Evolutionary conservation across 1,139 yeast species (phyloP).

Genomic region (Nematodospora anomalae): DNA sequence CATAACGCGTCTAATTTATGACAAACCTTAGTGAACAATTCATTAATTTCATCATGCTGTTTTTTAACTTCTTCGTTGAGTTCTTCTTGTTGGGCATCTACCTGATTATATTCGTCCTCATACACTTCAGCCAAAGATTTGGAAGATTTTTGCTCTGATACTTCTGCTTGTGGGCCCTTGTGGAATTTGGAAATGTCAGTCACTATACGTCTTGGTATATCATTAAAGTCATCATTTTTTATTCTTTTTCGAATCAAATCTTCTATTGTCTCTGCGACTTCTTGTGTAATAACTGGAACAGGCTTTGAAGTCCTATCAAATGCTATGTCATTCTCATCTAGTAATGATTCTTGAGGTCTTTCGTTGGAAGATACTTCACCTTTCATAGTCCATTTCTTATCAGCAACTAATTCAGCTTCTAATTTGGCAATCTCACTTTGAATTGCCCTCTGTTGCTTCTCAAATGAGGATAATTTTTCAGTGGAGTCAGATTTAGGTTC

Average conservation of each 20-base stretch:
- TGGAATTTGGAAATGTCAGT: slow-evolving; percentile 63
- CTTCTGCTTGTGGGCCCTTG: slow-evolving; percentile 52
- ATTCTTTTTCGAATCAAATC: slow-evolving; percentile 86
- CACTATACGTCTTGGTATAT: slow-evolving; percentile 70
- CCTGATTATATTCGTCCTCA: slow-evolving; percentile 74
- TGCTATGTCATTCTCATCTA: slow-evolving; percentile 44
- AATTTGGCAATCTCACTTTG: slow-evolving; percentile 74
- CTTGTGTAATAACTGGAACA: slow-evolving; percentile 91
- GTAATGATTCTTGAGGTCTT: slow-evolving; percentile 80
- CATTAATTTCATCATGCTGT: slow-evolving; percentile 77
- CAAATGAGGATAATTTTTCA: slow-evolving; percentile 67
- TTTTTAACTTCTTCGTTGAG: slow-evolving; percentile 61
- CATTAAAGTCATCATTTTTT: slow-evolving; percentile 75
- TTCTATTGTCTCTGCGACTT: slow-evolving; percentile 80
- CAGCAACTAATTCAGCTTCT: slow-evolving; percentile 86
- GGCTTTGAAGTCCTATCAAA: slow-evolving; percentile 50
- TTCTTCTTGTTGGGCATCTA: slow-evolving; percentile 41
- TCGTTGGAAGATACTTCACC: slow-evolving; percentile 86
- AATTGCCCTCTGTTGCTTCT: slow-evolving; percentile 76
- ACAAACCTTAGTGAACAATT: slow-evolving; percentile 59
- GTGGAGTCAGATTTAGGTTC: slow-evolving; percentile 25
- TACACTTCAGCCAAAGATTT: slow-evolving; percentile 91
- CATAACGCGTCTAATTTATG: slow-evolving; percentile 83
- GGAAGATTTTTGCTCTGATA: slow-evolving; percentile 80
- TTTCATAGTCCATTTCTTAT: slow-evolving; percentile 89